Percentiles rank a stretch among this genome's conserved stretches.
Conservation (phyloP, 2,329 filamentous ascomycete species). For the Aureobasidium zeae region DNA sequence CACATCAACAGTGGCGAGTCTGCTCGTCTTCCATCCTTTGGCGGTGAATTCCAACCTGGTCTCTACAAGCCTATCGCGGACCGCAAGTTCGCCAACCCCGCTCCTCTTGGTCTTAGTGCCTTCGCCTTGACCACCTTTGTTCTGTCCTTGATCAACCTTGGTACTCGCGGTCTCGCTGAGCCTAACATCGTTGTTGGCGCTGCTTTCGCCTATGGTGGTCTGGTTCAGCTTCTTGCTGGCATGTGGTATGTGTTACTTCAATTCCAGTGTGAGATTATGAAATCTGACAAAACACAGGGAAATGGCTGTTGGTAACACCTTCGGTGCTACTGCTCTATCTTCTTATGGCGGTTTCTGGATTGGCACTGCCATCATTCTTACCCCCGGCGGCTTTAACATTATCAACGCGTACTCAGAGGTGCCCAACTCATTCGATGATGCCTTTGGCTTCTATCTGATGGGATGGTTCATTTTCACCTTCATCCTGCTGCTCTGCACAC, state of each 20-base stretch:
- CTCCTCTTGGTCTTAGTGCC: slow-evolving; percentile 51
- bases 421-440: slow-evolving; percentile 38
- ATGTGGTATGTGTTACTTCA: slow-evolving; percentile 42
- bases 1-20: slow-evolving; percentile 41
- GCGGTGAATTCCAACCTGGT: slow-evolving; percentile 45
- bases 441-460: slow-evolving; percentile 50
- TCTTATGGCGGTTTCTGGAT: slow-evolving; percentile 57
- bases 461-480: slow-evolving; percentile 52
- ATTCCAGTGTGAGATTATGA: not conserved
- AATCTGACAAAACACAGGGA: slow-evolving; percentile 31
- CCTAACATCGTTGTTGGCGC: slow-evolving; percentile 41
- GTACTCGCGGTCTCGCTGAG: slow-evolving; percentile 33
- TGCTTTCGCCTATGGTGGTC: slow-evolving; percentile 42
- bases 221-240: slow-evolving; percentile 43
- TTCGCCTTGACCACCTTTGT: slow-evolving; percentile 59
- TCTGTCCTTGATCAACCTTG: slow-evolving; percentile 43
- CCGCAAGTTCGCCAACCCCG: slow-evolving; percentile 49
- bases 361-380: slow-evolving; percentile 49
- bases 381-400: slow-evolving; percentile 45
- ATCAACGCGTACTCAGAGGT: slow-evolving; percentile 36
- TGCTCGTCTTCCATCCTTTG: slow-evolving; percentile 40
- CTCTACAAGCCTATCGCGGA: slow-evolving; percentile 32
- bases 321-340: slow-evolving; percentile 52
- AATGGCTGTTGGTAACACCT: slow-evolving; percentile 53
- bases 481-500: slow-evolving; percentile 43